phyloP scores from a whole-genome alignment of 371 early-diverging fungal genomes.

The Apophysomyces trapeziformis region DNA sequence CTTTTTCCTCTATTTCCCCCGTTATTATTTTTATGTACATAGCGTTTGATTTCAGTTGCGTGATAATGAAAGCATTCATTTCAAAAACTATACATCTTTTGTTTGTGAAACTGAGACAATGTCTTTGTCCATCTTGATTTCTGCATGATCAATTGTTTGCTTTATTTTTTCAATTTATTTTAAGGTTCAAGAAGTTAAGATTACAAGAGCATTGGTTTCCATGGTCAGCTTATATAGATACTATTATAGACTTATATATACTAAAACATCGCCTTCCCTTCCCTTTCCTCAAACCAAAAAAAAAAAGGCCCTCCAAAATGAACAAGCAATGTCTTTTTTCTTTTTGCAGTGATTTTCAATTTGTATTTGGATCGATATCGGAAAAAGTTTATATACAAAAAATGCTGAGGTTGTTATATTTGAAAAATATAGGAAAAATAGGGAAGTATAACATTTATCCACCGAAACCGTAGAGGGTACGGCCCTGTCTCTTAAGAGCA shows the following conservation, averaged over 20 bases:
- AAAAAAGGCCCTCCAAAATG: background rate
- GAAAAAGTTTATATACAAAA: slow-evolving; percentile 7
- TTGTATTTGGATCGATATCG: slow-evolving; percentile 9
- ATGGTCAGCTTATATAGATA: too few relatives aligned
- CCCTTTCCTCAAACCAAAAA: background rate
- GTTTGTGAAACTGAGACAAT: slow-evolving; percentile 6
- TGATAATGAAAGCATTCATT: slow-evolving; percentile 10
- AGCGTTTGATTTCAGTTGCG: slow-evolving; percentile 12
- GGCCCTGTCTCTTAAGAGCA: slow-evolving; percentile 97
- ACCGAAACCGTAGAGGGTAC: slow-evolving; percentile 75
- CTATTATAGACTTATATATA: too few relatives aligned
- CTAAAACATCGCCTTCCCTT: too few relatives aligned
- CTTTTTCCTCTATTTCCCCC: slow-evolving; percentile 6
- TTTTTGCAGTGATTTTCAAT: background rate
- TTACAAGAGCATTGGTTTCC: too few relatives aligned
- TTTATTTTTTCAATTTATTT: background rate
- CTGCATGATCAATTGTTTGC: slow-evolving; percentile 4
- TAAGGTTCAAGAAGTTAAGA: too few relatives aligned
- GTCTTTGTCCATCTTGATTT: background rate
- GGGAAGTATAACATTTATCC: slow-evolving; percentile 26
- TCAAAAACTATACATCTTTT: slow-evolving; percentile 6
- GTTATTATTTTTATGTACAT: slow-evolving; percentile 7
- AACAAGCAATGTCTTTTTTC: background rate
- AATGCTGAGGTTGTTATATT: slow-evolving; percentile 5
- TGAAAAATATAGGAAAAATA: slow-evolving; percentile 8